phyloP scores from a whole-genome alignment of 2,329 filamentous ascomycete species.

The Truncatella angustata region DNA sequence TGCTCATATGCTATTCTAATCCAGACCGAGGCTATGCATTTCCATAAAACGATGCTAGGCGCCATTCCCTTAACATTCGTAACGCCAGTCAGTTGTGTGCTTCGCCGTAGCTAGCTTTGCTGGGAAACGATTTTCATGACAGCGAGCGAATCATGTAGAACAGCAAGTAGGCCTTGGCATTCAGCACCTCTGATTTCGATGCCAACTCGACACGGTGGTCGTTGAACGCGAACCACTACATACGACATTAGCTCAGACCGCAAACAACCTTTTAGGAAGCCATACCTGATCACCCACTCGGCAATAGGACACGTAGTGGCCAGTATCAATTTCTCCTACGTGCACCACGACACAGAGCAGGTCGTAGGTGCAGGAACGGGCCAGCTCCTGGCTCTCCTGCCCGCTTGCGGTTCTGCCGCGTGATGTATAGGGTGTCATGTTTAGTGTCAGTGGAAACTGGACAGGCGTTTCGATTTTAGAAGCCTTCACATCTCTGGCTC shows the following conservation, averaged over 20 bases:
- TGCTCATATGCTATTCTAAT: slow-evolving; percentile 9
- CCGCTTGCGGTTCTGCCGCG: slow-evolving; percentile 52
- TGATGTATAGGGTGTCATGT: slow-evolving; percentile 88
- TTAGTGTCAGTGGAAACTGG: slow-evolving; percentile 80
- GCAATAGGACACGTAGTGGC: slow-evolving; percentile 86
- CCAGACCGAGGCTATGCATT: slow-evolving; percentile 24
- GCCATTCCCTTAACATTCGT: neutral
- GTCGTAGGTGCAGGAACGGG: slow-evolving; percentile 75
- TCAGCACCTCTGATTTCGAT: slow-evolving; percentile 79
- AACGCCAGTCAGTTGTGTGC: slow-evolving; percentile 2
- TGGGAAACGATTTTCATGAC: too few species aligned
- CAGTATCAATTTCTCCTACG: slow-evolving; percentile 87
- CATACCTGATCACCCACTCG: slow-evolving; percentile 70
- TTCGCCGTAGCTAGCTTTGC: neutral
- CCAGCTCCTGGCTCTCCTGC: slow-evolving; percentile 53
- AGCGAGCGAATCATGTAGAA: slow-evolving; percentile 76
- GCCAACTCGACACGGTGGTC: slow-evolving; percentile 89
- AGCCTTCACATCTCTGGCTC: slow-evolving; percentile 63
- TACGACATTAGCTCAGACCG: slow-evolving; percentile 12
- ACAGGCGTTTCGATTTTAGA: slow-evolving; percentile 88
- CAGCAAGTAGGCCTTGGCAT: slow-evolving; percentile 82
- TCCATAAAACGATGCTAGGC: neutral
- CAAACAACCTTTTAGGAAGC: slow-evolving; percentile 7
- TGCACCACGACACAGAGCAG: slow-evolving; percentile 89
- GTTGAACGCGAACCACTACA: slow-evolving; percentile 91